phyloP scores from a whole-genome alignment of 352 stramenopile species.

The Saprolegnia parasitica region DNA sequence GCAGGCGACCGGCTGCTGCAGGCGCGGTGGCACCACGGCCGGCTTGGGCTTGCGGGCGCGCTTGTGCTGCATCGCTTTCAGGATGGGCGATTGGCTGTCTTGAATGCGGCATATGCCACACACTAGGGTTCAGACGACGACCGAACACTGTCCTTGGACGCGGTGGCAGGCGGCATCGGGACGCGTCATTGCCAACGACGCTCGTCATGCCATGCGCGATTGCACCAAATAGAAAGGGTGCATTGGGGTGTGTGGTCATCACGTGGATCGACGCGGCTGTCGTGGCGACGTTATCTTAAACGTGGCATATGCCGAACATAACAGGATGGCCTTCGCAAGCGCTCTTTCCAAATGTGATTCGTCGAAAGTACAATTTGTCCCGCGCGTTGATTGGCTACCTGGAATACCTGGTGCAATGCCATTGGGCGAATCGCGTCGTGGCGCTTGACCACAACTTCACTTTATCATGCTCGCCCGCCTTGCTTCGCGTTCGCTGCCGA shows the following conservation, averaged over 20 bases:
- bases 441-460: constrained; percentile 9
- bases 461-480: constrained; percentile 24
- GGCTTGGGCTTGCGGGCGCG: not conserved
- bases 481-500: not conserved
- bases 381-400: not conserved
- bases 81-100: not conserved
- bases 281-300: not conserved
- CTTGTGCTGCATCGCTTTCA: not conserved
- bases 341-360: constrained; percentile 7
- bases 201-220: not conserved
- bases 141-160: no score
- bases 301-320: not conserved
- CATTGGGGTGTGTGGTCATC: no score
- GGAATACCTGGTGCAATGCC: not conserved
- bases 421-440: not conserved
- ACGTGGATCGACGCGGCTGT: no score
- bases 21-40: not conserved
- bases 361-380: not conserved
- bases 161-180: not conserved
- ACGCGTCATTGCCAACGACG: not conserved
- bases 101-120: not conserved
- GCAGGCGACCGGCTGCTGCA: not conserved
- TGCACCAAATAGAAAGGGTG: no score
- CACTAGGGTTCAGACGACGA: not conserved
- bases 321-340: not conserved